Evolutionary conservation across 371 early-diverging fungal genomes (phyloP), one percentile per base, ranked within the genome.

Genomic region (Catenaria anguillulae): DNA sequence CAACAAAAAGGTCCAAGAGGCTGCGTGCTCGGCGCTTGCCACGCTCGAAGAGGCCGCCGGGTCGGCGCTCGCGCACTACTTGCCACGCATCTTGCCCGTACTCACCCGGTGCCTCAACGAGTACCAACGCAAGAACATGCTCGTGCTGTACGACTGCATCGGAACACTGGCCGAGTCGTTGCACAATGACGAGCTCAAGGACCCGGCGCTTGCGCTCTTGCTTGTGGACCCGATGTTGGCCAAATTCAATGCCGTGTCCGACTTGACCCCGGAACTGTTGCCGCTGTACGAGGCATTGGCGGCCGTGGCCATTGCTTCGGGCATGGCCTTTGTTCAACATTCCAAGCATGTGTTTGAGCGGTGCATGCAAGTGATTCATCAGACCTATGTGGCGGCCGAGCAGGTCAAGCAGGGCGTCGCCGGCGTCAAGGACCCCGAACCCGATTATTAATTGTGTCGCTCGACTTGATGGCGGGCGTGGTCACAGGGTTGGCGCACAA

Each of bases 1-100:
- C 70, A 94, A 87, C 77, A 89, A 90, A 74, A 79, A 89, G 29
- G 96, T 97, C 4, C 97, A 97, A 72, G 91, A 92, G 68, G 90
- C 94, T 5, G 93, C 86, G 31, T 94, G 94, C 77, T 87, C 87
- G 64, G 93, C 95, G 0, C 84, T 97, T 63, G 90, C 94, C 8
- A 90, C 87, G 3, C 66, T 97, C 42, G 92, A 91, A 72, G 94
- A 93, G 72, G 85, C 85, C 54, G 92, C 93, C 3, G 78, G 84
- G 19, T 74, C 75, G 43, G 69, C 77, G 48, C 76, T 95, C 42
- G 80, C 80, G 4, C 95, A 95, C 17, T 93, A 87, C 67, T 74
- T 97, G 35, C 81, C 82, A 31, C 80, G 77, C 24, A 89, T 97
- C 63, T 72, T 95, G 24, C 76, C 80, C 58, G 82, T 84, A 43